Base-by-base conservation (phyloP, 805 yeast genomes). In the Hanseniaspora nectarophila region DNA sequence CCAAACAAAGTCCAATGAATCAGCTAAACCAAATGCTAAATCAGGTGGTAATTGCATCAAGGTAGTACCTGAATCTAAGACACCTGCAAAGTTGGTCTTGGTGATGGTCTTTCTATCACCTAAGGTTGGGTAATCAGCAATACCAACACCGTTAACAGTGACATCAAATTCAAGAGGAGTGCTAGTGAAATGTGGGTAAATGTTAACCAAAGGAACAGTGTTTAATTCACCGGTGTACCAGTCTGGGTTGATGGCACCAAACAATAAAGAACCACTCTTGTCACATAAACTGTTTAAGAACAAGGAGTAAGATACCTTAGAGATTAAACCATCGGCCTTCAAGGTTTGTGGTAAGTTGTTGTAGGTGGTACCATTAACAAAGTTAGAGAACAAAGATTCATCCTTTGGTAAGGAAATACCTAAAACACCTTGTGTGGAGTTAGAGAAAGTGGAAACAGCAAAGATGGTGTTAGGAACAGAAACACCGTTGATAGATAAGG, bases 321-420 rank as follows among this genome's bases (percentile, higher is more conserved):
- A 58, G 54, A 77, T 81, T 35, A 74, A 58, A 0, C 85, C 85
- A 54, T 73, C 74, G 28, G 67, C 61, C 40, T 71, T 76, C 67
- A 83, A 62, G 57, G 73, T 72, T 48, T 67, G 56, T 0, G 90
- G 90, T 37, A 82, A 63, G 61, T 82, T 82, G 51, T 73, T 70
- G 64, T 83, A 83, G 8, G 63, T 63, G 58, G 68, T 71, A 9
- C 57, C 32, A 10, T 43, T 48, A 6, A 56, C 52, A 2, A 45
- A 45, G 12, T 60, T 31, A 16, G 44, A 26, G 24, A 45, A 55
- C 32, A 67, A 66, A 3, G 72, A 61, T 64, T 87, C 95, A 51
- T 84, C 73, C 20, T 78, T 82, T 9, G 75, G 67, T 32, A 82
- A 71, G 4, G 74, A 69, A 7, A 72, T 64, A 45, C 76, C 78